Evolutionary conservation across 495 filamentous ascomycete genomes (phyloP).

Genomic region (Daldinia caldariorum): DNA sequence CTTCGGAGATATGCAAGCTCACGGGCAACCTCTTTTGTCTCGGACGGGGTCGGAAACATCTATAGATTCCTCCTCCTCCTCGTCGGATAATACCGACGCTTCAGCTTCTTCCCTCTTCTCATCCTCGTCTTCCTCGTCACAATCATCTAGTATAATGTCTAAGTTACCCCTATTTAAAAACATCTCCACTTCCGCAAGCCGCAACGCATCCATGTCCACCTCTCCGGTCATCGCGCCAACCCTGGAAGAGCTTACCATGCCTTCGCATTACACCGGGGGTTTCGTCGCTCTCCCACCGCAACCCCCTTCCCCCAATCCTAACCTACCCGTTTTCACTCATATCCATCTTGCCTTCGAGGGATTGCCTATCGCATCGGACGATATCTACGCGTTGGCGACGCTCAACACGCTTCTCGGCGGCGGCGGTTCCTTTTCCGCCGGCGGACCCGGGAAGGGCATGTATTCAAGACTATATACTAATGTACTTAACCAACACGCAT

Average conservation of each 20-base stretch:
- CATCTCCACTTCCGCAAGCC: slow-evolving; percentile 74
- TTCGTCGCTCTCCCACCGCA: slow-evolving; percentile 85
- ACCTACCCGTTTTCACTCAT: slow-evolving; percentile 84
- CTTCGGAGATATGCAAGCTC: slow-evolving; percentile 86
- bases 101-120: slow-evolving; percentile 51
- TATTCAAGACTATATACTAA: slow-evolving; percentile 97
- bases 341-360: slow-evolving; percentile 97
- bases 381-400: slow-evolving; percentile 97
- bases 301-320: slow-evolving; percentile 77
- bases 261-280: slow-evolving; percentile 92
- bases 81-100: slow-evolving; percentile 55
- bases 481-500: slow-evolving; percentile 95
- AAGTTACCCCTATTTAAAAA: slow-evolving; percentile 95
- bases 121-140: slow-evolving; percentile 55
- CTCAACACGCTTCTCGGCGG: slow-evolving; percentile 95
- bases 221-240: slow-evolving; percentile 55
- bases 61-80: slow-evolving; percentile 50
- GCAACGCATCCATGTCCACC: slow-evolving; percentile 64
- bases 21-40: slow-evolving; percentile 64
- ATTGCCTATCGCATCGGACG: slow-evolving; percentile 84
- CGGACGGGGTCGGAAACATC: slow-evolving; percentile 65
- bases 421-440: slow-evolving; percentile 96
- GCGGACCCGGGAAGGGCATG: slow-evolving; percentile 98
- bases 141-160: slow-evolving; percentile 72
- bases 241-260: slow-evolving; percentile 65